phyloP scores from a whole-genome alignment of 2,329 filamentous ascomycete genomes.

The Arthrocladium fulminans region DNA sequence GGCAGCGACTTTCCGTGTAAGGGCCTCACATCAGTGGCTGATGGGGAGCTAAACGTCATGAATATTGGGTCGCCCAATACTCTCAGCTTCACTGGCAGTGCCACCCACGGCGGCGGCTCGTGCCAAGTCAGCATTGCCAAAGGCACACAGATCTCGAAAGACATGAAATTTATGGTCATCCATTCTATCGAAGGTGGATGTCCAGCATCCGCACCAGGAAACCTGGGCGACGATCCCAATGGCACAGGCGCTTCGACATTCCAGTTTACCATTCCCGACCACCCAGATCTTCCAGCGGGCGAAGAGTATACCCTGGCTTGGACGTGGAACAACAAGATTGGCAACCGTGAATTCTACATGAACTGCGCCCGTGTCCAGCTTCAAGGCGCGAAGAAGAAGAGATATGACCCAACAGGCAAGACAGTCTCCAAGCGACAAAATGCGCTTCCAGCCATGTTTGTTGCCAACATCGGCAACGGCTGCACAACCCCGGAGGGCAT shows the following conservation, averaged over 20 bases:
- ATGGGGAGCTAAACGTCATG: constrained; percentile 47
- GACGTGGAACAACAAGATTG: constrained; percentile 90
- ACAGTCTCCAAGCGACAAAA: constrained; percentile 22
- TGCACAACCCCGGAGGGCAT: constrained; percentile 48
- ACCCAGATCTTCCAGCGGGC: constrained; percentile 58
- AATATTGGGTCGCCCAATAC: constrained; percentile 53
- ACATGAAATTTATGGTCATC: constrained; percentile 77
- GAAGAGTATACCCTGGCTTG: constrained; percentile 69
- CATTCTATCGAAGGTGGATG: constrained; percentile 82
- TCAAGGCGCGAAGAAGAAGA: constrained; percentile 42
- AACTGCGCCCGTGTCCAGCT: constrained; percentile 75
- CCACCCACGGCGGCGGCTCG: constrained; percentile 81
- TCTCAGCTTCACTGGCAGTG: constrained; percentile 60
- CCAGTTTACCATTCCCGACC: constrained; percentile 58
- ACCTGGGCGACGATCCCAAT: constrained; percentile 44
- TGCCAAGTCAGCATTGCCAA: constrained; percentile 84
- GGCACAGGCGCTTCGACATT: constrained; percentile 48
- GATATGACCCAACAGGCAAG: constrained; percentile 24
- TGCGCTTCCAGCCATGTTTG: constrained; percentile 64
- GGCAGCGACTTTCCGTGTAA: constrained; percentile 82
- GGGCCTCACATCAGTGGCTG: constrained; percentile 10
- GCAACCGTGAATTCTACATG: constrained; percentile 97
- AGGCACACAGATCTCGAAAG: constrained; percentile 57
- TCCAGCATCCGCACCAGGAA: constrained; percentile 54
- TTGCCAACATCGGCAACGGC: constrained; percentile 52